Percentiles rank a stretch among this genome's conserved stretches.
These are phyloP conservation scores for Colletotrichum tofieldiae DNA, from an alignment of 2,329 filamentous ascomycete genomes.

Conservation along the genomic window DNA sequence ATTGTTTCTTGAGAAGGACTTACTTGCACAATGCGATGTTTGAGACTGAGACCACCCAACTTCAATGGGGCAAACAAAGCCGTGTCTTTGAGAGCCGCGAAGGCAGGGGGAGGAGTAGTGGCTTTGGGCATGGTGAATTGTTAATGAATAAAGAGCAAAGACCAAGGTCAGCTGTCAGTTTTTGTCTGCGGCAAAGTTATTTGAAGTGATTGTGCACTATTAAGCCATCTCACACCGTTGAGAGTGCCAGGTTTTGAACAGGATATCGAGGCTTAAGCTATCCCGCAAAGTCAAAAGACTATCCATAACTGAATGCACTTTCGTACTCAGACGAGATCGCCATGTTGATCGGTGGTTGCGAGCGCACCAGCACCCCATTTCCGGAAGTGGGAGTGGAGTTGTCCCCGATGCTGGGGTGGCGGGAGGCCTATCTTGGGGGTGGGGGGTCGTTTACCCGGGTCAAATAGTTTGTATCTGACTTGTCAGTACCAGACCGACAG, in stretches of 20 bases:
- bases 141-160: not conserved
- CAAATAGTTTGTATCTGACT: not conserved
- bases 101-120: constrained; percentile 32
- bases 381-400: constrained; percentile 23
- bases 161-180: not conserved
- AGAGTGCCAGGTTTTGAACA: constrained; percentile 27
- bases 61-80: constrained; percentile 54
- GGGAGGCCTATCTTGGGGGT: not conserved
- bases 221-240: constrained; percentile 12
- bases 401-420: not conserved
- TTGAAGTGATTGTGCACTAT: constrained; percentile 15
- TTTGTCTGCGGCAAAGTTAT: not conserved
- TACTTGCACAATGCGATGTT: constrained; percentile 57
- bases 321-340: not conserved
- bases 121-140: constrained; percentile 26
- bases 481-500: not conserved
- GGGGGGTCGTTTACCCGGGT: not conserved
- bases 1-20: not conserved
- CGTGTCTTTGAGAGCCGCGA: constrained; percentile 43
- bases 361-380: constrained; percentile 18
- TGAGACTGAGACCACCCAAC: constrained; percentile 52
- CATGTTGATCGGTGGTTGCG: not conserved
- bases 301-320: not conserved
- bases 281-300: constrained; percentile 1
- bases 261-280: not conserved